Conservation (phyloP, 495 filamentous ascomycete genomes). For the Penicillium ucsense region DNA sequence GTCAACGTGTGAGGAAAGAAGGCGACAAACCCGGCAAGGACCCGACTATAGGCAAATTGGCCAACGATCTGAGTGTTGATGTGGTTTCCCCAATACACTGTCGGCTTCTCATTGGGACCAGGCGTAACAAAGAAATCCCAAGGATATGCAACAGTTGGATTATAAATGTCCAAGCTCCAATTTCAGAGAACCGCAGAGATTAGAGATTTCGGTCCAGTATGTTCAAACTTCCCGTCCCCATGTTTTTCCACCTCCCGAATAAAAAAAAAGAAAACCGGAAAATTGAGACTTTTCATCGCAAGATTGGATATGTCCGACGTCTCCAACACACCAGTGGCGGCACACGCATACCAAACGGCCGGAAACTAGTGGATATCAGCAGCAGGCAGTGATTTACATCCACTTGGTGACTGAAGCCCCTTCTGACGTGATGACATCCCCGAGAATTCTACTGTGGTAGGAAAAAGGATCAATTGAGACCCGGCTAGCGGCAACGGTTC, state of each 20-base stretch:
- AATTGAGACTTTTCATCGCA: background rate
- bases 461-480: background rate
- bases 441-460: background rate
- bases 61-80: background rate
- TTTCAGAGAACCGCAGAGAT: no score
- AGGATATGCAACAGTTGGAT: conserved; percentile 10
- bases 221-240: no score
- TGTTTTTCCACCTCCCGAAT: no score
- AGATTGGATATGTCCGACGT: background rate
- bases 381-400: no score
- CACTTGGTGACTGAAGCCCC: no score
- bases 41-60: background rate
- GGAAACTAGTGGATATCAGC: background rate
- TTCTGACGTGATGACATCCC: background rate
- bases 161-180: conserved; percentile 7
- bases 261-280: background rate
- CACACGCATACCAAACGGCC: background rate
- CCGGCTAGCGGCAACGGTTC: conserved; percentile 1
- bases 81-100: background rate
- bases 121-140: conserved; percentile 14
- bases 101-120: conserved; percentile 18
- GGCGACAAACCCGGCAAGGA: background rate
- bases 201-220: no score
- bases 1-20: background rate
- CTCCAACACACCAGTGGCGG: background rate